These are phyloP conservation scores for Syzygium malaccense DNA, from an alignment of 441 rosid genomes.

Conservation along the genomic window DNA sequence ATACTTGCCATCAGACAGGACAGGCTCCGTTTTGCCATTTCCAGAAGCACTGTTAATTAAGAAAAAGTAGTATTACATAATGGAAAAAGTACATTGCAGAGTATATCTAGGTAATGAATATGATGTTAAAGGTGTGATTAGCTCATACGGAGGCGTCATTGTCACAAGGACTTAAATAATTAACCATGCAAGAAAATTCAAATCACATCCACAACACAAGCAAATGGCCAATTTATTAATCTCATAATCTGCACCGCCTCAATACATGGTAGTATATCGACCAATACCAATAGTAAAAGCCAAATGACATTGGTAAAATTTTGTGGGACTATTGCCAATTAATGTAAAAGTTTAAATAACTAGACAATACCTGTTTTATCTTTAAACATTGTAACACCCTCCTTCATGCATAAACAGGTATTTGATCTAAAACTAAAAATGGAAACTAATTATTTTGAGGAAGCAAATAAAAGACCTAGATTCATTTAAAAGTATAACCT, in stretches of 20 bases:
- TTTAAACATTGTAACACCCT: not conserved
- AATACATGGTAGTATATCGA: not conserved
- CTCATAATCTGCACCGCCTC: not conserved
- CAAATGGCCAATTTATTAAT: not conserved
- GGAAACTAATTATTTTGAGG: not conserved
- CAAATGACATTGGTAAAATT: not conserved
- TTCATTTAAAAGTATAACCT: not conserved
- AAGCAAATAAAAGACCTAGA: not conserved
- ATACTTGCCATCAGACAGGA: slow-evolving; percentile 66
- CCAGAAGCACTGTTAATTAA: slow-evolving; percentile 62
- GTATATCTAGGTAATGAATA: not conserved
- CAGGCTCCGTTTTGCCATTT: slow-evolving; percentile 41
- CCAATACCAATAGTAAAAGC: not conserved
- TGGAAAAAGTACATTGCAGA: not conserved
- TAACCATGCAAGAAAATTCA: not conserved
- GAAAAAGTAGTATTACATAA: not conserved
- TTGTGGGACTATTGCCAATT: not conserved
- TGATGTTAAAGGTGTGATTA: not conserved
- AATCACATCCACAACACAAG: not conserved
- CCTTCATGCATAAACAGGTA: not conserved
- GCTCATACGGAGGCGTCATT: not conserved
- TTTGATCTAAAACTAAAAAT: not conserved
- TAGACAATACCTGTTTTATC: too few relatives aligned
- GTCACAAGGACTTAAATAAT: not conserved
- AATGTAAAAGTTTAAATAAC: not conserved